Base-by-base conservation (phyloP, 2,329 filamentous ascomycete genomes). In the Fusarium compactum region DNA sequence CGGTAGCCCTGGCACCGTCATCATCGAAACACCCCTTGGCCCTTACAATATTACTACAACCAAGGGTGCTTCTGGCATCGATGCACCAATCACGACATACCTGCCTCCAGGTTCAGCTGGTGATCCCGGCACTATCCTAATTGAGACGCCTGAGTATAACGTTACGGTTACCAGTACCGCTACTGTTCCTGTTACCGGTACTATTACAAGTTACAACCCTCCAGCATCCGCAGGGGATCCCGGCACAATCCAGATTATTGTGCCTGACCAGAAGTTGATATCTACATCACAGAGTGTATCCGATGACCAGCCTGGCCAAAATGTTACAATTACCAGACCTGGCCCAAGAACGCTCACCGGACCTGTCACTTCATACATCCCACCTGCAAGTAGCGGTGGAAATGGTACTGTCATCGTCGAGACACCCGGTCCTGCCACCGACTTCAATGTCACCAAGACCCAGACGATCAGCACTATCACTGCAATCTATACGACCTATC, bases 381-480 rank as follows among this genome's bases (percentile, higher is more conserved):
- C 67, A 11, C 67, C 67, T 5, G 30, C 46, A 3, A 51, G 38
- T 15, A 29, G 25, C 20, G 65, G 63, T 29, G 65, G 29, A 2
- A 67, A 63, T 11, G 67, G 67, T 4, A 70, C 67, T 3, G 51
- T 70, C 6, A 62, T 69, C 20, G 55, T 69, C 4, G 66, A 69
- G 44, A 69, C 67, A 6, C 67, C 62, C 14, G 61, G 62, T 4
- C 48, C 67, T 14, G 40, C 41, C 7, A 59, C 56, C 3, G 22
- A 40, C 2, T 54, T 52, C 25, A 70, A 70, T 5, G 58, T 64
- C 30, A 70, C 67, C 6, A 51, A 41, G 12, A 67, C 58, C 2
- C 50, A 70, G 16, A 69, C 62, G 5, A 32, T 66, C 14, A 53
- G 46, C 20, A 67, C 67, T 7, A 58, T 70, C 27, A 70, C 67